A percentile compares a stretch with the other conserved stretches of the same genome.
These are phyloP conservation scores for Amorphotheca resinae DNA, from an alignment of 495 filamentous ascomycete genomes.

Conservation along the genomic window DNA sequence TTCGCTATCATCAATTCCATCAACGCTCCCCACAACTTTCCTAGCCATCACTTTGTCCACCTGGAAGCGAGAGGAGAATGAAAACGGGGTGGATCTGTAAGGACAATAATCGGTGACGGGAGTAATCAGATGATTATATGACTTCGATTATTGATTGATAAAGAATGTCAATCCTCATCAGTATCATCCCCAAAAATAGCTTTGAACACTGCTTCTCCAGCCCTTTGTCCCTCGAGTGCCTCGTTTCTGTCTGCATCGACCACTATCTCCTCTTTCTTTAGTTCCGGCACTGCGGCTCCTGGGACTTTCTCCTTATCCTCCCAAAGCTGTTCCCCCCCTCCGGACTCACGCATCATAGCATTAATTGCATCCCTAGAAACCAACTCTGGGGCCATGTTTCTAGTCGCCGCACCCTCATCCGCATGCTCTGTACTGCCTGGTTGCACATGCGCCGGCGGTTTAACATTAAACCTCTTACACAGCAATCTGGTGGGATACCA, in stretches of 20 bases:
- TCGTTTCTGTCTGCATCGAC: constrained; percentile 75
- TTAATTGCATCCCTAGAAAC: constrained; percentile 38
- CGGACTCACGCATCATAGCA: constrained; percentile 38
- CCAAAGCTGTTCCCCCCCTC: constrained; percentile 5
- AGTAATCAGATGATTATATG: too few species aligned
- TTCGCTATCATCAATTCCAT: too few species aligned
- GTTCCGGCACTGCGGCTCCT: constrained; percentile 4
- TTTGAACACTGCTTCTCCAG: constrained; percentile 82
- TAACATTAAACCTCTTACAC: constrained; percentile 87
- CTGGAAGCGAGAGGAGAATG: too few species aligned
- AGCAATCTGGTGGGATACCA: constrained; percentile 76
- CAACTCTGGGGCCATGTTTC: constrained; percentile 28
- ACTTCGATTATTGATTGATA: too few species aligned
- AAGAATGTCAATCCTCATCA: constrained; percentile 58
- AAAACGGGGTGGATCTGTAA: too few species aligned
- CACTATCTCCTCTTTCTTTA: constrained; percentile 21
- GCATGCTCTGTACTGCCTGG: constrained; percentile 26
- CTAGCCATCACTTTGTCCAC: too few species aligned
- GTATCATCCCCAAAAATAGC: constrained; percentile 87
- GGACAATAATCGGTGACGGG: too few species aligned
- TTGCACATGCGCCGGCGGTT: constrained; percentile 59
- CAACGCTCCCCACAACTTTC: too few species aligned
- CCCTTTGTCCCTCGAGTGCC: constrained; percentile 68
- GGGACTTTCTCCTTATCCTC: constrained; percentile 1
- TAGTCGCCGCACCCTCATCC: constrained; percentile 28